Conservation (phyloP, 495 filamentous ascomycete species). For the Lepraria neglecta region DNA sequence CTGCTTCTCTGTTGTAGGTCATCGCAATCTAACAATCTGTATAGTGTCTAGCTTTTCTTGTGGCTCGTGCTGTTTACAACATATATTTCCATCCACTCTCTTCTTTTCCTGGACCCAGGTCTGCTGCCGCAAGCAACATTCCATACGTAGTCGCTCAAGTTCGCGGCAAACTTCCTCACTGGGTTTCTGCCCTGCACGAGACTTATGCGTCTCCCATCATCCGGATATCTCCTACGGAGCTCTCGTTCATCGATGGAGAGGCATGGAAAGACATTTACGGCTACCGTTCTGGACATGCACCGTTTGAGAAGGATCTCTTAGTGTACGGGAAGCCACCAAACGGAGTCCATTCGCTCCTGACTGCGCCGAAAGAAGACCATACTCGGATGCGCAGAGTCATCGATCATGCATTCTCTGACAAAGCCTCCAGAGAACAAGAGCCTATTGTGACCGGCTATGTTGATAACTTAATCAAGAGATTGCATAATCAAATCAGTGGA, state of each 20-base stretch:
- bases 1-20: background rate
- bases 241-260: slow-evolving; percentile 49
- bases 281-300: slow-evolving; percentile 31
- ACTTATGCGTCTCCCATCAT: slow-evolving; percentile 35
- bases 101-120: slow-evolving; percentile 31
- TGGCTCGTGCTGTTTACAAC: slow-evolving; percentile 29
- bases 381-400: slow-evolving; percentile 38
- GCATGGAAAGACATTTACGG: slow-evolving; percentile 59
- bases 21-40: background rate
- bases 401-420: slow-evolving; percentile 43
- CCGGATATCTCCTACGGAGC: slow-evolving; percentile 49
- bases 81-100: slow-evolving; percentile 34
- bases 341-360: slow-evolving; percentile 24
- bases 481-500: slow-evolving; percentile 9
- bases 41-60: background rate
- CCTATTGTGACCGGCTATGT: slow-evolving; percentile 37
- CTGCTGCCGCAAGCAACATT: slow-evolving; percentile 31
- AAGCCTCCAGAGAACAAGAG: slow-evolving; percentile 39
- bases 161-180: slow-evolving; percentile 22
- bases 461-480: slow-evolving; percentile 33
- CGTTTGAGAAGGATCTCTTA: slow-evolving; percentile 35
- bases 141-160: slow-evolving; percentile 30
- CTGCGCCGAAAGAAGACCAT: slow-evolving; percentile 31
- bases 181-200: slow-evolving; percentile 17
- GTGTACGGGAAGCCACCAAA: slow-evolving; percentile 7